phyloP scores from a whole-genome alignment of 108 stramenopile species.

The Pseudonitzschia multiseries region DNA sequence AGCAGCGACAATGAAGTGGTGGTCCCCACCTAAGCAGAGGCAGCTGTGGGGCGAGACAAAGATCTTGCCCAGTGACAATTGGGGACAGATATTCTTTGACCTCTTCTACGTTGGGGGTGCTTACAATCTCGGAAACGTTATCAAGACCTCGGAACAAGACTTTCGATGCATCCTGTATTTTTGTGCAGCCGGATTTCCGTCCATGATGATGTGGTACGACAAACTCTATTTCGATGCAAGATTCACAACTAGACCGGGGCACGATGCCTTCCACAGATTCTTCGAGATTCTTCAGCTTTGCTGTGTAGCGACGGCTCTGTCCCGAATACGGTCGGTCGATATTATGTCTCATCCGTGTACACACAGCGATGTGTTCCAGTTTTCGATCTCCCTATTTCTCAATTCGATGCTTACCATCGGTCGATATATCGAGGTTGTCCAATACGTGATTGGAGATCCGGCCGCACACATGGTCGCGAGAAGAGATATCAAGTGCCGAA shows the following conservation, averaged over 20 bases:
- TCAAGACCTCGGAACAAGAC: not conserved
- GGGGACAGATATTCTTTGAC: slow-evolving; percentile 75
- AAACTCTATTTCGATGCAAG: slow-evolving; percentile 34
- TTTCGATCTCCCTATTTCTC: slow-evolving; percentile 25
- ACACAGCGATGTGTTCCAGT: slow-evolving; percentile 37
- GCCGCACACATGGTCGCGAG: slow-evolving; percentile 25
- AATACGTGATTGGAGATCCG: slow-evolving; percentile 16
- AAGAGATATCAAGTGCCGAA: slow-evolving; percentile 13
- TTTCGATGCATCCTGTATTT: slow-evolving; percentile 18
- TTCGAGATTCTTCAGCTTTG: slow-evolving; percentile 28
- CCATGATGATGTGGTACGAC: slow-evolving; percentile 38
- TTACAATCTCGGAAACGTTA: slow-evolving; percentile 40
- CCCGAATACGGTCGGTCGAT: slow-evolving; percentile 37
- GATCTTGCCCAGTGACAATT: slow-evolving; percentile 53
- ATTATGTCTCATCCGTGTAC: slow-evolving; percentile 26
- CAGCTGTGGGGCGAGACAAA: slow-evolving; percentile 46
- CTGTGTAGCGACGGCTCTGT: slow-evolving; percentile 26
- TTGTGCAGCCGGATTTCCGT: slow-evolving; percentile 16
- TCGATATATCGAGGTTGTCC: slow-evolving; percentile 29
- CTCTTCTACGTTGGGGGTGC: slow-evolving; percentile 65
- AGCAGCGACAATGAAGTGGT: not conserved
- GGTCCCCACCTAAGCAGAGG: slow-evolving; percentile 45
- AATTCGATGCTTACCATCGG: slow-evolving; percentile 23
- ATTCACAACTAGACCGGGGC: slow-evolving; percentile 24
- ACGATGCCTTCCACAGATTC: slow-evolving; percentile 38